These are phyloP conservation scores for Salicornia ramosissima DNA, from an alignment of 148 eudicot species.

Conservation along the genomic window DNA sequence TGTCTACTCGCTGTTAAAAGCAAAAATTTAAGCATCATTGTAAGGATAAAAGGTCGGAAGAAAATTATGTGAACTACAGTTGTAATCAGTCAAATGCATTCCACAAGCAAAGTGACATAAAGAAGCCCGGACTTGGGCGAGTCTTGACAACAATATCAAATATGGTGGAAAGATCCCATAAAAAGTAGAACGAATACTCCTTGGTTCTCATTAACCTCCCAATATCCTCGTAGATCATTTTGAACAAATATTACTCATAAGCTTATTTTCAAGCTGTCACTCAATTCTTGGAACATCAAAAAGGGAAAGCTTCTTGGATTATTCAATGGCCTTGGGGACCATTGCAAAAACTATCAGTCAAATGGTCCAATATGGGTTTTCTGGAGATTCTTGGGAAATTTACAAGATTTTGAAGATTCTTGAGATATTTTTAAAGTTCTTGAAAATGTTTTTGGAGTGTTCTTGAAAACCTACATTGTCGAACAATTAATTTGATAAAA, in stretches of 20 bases:
- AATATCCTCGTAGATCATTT: not conserved
- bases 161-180: not conserved
- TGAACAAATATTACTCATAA: not conserved
- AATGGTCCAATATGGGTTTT: no score
- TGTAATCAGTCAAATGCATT: not conserved
- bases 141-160: not conserved
- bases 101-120: not conserved
- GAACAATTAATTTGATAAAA: no score
- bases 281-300: not conserved
- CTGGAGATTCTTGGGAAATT: no score
- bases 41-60: conserved; percentile 3
- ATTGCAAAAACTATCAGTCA: not conserved
- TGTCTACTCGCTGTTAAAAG: conserved; percentile 63
- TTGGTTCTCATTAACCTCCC: not conserved
- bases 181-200: not conserved
- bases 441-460: no score
- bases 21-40: not conserved
- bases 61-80: not conserved
- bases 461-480: no score
- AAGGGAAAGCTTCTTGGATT: not conserved
- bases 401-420: no score
- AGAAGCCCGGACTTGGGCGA: not conserved
- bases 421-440: no score
- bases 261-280: not conserved
- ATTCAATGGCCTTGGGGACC: not conserved